Evolutionary conservation across 2,329 filamentous ascomycete species (phyloP), one percentile per base, ranked within the genome.

Genomic region (Microcyclospora pomicola): DNA sequence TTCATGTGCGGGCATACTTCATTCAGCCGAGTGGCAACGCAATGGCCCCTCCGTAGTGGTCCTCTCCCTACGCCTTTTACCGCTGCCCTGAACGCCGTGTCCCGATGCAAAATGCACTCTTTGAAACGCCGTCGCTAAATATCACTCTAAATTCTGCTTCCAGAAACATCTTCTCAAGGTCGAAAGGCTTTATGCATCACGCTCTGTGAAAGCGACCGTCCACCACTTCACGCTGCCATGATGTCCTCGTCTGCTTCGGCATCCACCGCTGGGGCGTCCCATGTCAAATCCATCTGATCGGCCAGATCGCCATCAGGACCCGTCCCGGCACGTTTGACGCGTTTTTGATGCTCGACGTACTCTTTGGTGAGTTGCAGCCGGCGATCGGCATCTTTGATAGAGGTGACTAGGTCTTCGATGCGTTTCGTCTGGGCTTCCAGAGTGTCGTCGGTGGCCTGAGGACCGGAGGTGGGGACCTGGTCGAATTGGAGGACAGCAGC

Each of bases 291-390:
- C 56, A 60, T 59, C 33, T 52, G 51, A 33, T 59, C 58, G 13
- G 55, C 56, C 27, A 52, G 45, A 30, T 58, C 58, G 10, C 46
- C 49, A 29, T 55, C 55, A 7, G 50, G 50, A n/a, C 53, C 55
- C 5, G 47, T 47, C 15, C 45, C 46, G 27, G 51, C 49, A 37
- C 62, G 60, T 55, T 63, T 62, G 48, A 61, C 67, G 38, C 67
- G 64, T 49, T 66, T 68, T 36, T 69, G 42, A 36, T 63, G 63
- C 32, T 75, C 70, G 27, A 76, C 59, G 47, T 72, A 75, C 51
- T 79, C 75, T 48, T 69, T 72, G 39, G 65, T 71, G 31, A 80
- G 53, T 31, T 68, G 70, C 35, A 79, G 51, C 13, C 67, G 68
- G 37, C 67, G 63, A 44, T 77, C 73, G 12, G 66, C 68, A 41